A percentile compares a stretch with the other conserved stretches of the same genome.
Conservation (phyloP, 2,329 filamentous ascomycete species). For the Cadophora sp. region DNA sequence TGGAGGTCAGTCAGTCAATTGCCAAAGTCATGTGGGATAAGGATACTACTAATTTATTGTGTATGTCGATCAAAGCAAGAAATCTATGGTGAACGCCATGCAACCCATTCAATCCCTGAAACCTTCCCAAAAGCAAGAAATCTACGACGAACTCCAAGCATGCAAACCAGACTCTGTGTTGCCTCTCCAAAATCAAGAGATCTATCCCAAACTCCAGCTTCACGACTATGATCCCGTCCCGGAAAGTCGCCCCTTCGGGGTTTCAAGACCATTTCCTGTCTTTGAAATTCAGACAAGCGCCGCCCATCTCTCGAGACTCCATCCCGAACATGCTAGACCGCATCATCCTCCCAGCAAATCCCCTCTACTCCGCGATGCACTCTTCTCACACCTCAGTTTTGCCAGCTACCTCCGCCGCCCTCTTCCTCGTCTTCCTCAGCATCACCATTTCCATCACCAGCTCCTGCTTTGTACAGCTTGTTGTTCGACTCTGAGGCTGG, state of each 20-base stretch:
- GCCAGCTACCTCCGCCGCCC: not conserved
- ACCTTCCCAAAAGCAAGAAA: not conserved
- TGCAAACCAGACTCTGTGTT: not conserved
- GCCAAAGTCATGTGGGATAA: conserved; percentile 28
- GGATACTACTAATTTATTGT: conserved; percentile 44
- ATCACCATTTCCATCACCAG: not conserved
- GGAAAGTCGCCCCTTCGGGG: not conserved
- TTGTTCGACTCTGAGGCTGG: not conserved
- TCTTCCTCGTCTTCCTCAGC: not conserved
- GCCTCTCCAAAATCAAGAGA: not conserved
- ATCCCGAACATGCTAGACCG: not conserved
- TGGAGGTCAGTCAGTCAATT: conserved; percentile 34
- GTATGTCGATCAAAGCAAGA: conserved; percentile 3
- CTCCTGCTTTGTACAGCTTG: not conserved
- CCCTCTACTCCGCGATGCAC: too few relatives aligned
- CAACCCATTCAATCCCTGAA: not conserved
- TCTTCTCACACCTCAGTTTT: not conserved
- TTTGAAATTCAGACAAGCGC: not conserved
- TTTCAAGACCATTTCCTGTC: not conserved
- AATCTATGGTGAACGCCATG: not conserved
- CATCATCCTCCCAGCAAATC: not conserved
- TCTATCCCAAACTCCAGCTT: not conserved
- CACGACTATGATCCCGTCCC: not conserved
- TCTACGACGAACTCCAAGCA: not conserved
- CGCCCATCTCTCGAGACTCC: not conserved